Evolutionary conservation across 2,329 filamentous ascomycete genomes (phyloP).

Genomic region (Sclerotinia subarctica): DNA sequence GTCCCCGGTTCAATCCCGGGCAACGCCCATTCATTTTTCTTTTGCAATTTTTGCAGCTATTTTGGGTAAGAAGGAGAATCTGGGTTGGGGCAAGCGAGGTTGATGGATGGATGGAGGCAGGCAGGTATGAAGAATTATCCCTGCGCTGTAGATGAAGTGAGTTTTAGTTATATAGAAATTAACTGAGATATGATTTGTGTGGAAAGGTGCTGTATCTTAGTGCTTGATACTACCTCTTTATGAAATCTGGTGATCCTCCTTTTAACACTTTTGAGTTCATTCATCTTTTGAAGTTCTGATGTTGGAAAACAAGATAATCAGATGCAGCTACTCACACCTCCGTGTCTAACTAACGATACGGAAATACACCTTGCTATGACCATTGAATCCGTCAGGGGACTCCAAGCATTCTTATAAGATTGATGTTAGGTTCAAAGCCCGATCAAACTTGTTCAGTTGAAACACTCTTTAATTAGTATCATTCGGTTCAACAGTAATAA

Average conservation of each 20-base stretch:
- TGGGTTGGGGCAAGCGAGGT: background rate
- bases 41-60: background rate
- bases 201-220: background rate
- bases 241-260: no score
- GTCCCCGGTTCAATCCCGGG: slow-evolving; percentile 20
- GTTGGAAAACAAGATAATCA: background rate
- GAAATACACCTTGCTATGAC: background rate
- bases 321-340: background rate
- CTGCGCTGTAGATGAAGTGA: background rate
- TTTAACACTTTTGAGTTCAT: no score
- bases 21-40: background rate
- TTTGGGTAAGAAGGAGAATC: background rate
- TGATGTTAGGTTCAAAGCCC: background rate
- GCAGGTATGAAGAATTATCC: background rate
- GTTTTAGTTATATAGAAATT: background rate
- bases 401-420: background rate
- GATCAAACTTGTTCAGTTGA: no score
- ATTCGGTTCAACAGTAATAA: background rate
- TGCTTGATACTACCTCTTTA: background rate
- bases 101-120: no score
- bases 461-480: background rate
- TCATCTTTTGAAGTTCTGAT: background rate
- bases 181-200: background rate
- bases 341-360: no score
- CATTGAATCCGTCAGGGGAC: background rate